Base-by-base conservation (phyloP, 768 basidiomycete species). In the Trametes meyenii region DNA sequence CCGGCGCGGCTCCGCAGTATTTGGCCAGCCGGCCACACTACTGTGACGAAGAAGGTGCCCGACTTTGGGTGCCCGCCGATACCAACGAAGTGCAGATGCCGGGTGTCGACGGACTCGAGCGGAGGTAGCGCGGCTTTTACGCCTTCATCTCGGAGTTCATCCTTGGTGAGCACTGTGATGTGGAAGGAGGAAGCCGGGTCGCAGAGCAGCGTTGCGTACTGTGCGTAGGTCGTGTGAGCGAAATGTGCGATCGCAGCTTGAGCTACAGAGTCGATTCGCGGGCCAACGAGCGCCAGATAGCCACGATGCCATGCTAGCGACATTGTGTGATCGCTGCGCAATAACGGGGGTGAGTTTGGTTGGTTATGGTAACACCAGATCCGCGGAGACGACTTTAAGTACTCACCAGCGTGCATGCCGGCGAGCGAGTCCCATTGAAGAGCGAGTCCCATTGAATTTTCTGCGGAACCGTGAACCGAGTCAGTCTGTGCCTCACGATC, bases 1-100 rank as follows among this genome's bases (percentile, higher is more conserved):
- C 81, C 81, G 12, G 81, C 71, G 39, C 74, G 73, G 66, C 80
- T 84, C 3, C 84, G 79, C 35, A 82, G 68, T 21, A 75, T 73
- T 62, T 85, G 82, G 6, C 81, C 84, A 12, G 78, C 77, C 26
- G 81, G 81, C 83, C 84, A 85, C 2, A 85, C 72, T n/a, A 85
- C 71, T 10, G 83, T 78, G 17, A 81, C 75, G 66, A 81, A 85
- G 61, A 62, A 63, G 70, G 76, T n/a, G 1, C 63, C 64, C 0
- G 51, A 44, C 11, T 64, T 56, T 16, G 51, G 40, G 40, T 59
- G 40, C 5, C 67, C 62, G 14, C 68, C 68, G 6, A 69, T 23
- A 1, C 70, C 70, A 16, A 67, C 26, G n/a, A 59, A 17, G 50
- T 63, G 56, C 2, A 71, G 38, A 35, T 54, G 62, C 19, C 43